phyloP scores from a whole-genome alignment of 2,329 filamentous ascomycete genomes.

The Rugonectria rugulosa region DNA sequence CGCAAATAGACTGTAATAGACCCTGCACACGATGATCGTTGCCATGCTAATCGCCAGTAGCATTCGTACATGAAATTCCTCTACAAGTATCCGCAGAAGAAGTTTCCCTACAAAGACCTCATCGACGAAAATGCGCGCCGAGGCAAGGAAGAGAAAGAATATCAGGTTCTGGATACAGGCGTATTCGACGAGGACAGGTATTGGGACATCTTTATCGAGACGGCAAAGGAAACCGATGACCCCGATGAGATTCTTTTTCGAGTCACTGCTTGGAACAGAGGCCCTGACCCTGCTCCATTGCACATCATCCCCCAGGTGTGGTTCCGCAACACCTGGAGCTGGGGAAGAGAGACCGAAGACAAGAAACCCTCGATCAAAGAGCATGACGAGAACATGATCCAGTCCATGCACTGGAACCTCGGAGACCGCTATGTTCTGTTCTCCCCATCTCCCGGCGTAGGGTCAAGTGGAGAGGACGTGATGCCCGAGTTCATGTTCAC shows the following conservation, averaged over 20 bases:
- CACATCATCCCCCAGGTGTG: conserved; percentile 95
- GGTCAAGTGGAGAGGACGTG: conserved; percentile 80
- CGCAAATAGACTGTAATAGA: conserved; percentile 53
- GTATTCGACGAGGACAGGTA: conserved; percentile 89
- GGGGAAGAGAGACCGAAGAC: conserved; percentile 79
- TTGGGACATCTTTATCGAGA: conserved; percentile 98
- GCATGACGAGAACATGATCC: conserved; percentile 70
- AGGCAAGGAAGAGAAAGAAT: conserved; percentile 80
- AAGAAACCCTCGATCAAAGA: conserved; percentile 82
- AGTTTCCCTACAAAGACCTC: conserved; percentile 91
- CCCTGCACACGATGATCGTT: neutral
- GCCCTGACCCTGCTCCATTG: conserved; percentile 86
- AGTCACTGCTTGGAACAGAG: conserved; percentile 95
- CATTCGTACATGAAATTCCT: conserved; percentile 99
- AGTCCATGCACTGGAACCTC: conserved; percentile 80
- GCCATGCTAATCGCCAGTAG: conserved; percentile 51
- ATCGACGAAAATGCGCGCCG: conserved; percentile 83
- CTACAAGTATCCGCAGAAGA: conserved; percentile 94
- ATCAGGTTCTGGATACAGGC: conserved; percentile 90
- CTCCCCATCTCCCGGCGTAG: conserved; percentile 88
- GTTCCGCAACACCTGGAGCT: conserved; percentile 98
- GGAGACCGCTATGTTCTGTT: conserved; percentile 85
- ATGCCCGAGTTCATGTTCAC: conserved; percentile 89
- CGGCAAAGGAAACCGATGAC: conserved; percentile 91
- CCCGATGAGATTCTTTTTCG: conserved; percentile 92